Conservation (phyloP, 208 protist genomes). For the Phytomonas francai region DNA sequence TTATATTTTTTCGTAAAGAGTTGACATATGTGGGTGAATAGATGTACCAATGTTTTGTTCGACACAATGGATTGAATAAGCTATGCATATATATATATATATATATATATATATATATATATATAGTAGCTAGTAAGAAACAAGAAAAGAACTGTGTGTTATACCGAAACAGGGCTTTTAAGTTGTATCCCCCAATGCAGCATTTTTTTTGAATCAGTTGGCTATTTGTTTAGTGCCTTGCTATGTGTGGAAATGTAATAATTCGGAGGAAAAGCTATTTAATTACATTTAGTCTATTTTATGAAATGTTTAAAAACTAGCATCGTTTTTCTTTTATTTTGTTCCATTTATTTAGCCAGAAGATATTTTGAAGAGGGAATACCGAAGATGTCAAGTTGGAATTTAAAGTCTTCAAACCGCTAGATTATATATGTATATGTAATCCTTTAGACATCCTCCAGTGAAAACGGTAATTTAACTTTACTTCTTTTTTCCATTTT, state of each 20-base stretch:
- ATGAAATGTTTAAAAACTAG: background rate
- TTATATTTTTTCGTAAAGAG: background rate
- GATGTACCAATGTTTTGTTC: background rate
- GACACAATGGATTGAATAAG: background rate
- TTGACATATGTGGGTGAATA: background rate
- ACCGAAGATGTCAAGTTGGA: background rate
- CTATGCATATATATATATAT: background rate
- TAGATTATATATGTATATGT: background rate
- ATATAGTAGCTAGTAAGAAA: background rate
- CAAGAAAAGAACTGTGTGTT: background rate
- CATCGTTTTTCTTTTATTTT: background rate
- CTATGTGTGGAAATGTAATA: background rate
- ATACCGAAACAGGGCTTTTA: background rate
- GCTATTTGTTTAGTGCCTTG: background rate
- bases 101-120: background rate
- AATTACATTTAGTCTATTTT: background rate
- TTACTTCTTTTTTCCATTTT: background rate
- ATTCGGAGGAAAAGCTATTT: background rate
- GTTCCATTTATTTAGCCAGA: background rate
- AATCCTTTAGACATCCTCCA: background rate
- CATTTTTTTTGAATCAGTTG: background rate
- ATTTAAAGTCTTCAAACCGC: background rate
- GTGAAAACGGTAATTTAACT: background rate
- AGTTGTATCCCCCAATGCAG: background rate
- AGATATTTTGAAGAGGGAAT: background rate